Conservation (phyloP, 176 grass and related monocot genomes). For the Cymbopogon citratus region DNA sequence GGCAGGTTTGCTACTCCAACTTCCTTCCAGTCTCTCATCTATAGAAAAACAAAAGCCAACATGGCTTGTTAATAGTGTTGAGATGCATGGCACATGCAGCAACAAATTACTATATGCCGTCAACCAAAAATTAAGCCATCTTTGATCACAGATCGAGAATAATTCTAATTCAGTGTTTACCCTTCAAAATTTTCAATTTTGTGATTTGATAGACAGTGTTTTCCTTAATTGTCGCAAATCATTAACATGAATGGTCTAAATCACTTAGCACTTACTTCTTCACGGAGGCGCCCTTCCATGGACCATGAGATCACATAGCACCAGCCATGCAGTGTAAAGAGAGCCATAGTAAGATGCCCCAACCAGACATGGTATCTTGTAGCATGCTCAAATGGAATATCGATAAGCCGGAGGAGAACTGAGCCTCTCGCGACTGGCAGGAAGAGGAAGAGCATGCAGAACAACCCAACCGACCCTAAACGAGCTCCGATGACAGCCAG, state of each 20-base stretch:
- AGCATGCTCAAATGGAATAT: constrained; percentile 97
- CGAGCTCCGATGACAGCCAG: constrained; percentile 53
- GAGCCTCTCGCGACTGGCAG: constrained; percentile 84
- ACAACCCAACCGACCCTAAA: constrained; percentile 65
- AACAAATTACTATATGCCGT: not conserved
- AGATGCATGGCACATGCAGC: not conserved
- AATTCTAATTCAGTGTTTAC: not conserved
- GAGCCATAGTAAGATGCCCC: constrained; percentile 94
- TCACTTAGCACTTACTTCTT: constrained; percentile 59
- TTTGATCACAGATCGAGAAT: not conserved
- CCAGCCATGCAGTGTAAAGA: constrained; percentile 88
- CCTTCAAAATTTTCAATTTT: not conserved
- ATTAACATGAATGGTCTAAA: not conserved
- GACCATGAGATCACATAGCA: constrained; percentile 52
- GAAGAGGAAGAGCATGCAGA: constrained; percentile 88
- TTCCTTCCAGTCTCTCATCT: constrained; percentile 73
- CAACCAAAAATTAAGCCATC: not conserved
- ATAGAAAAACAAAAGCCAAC: constrained; percentile 1
- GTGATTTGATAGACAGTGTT: not conserved
- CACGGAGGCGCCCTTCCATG: constrained; percentile 34
- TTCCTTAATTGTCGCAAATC: not conserved
- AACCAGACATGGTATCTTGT: constrained; percentile 98
- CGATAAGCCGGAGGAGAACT: constrained; percentile 88
- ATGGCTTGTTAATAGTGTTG: constrained; percentile 8
- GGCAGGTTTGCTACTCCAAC: constrained; percentile 76